Evolutionary conservation across 2,329 filamentous ascomycete species (phyloP).

Genomic region (Zymoseptoria passerinii): DNA sequence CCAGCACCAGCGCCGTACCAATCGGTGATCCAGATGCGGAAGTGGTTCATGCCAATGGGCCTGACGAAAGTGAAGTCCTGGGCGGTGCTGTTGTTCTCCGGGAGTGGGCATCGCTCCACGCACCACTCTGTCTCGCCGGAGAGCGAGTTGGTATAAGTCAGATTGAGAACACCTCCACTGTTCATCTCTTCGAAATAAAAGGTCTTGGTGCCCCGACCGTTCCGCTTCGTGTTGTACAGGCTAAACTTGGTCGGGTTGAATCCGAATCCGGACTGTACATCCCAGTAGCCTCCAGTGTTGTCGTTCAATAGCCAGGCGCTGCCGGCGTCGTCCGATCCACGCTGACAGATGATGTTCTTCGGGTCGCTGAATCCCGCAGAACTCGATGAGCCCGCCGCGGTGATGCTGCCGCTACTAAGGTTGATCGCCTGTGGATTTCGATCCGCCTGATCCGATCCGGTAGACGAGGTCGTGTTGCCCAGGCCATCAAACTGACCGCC

Average conservation of each 20-base stretch:
- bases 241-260: constrained; percentile 82
- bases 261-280: constrained; percentile 70
- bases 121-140: constrained; percentile 61
- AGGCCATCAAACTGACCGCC: constrained; percentile 83
- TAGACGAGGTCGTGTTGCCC: constrained; percentile 66
- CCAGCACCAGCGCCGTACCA: constrained; percentile 85
- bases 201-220: constrained; percentile 74
- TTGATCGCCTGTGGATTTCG: constrained; percentile 62
- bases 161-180: constrained; percentile 87
- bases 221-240: constrained; percentile 76
- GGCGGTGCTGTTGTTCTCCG: constrained; percentile 56
- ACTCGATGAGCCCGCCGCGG: constrained; percentile 54
- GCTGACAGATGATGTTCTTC: constrained; percentile 73
- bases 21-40: constrained; percentile 74
- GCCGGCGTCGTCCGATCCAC: constrained; percentile 57
- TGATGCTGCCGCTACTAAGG: constrained; percentile 67
- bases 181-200: constrained; percentile 82
- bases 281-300: constrained; percentile 69
- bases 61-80: constrained; percentile 94
- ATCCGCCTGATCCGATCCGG: constrained; percentile 48
- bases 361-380: constrained; percentile 64
- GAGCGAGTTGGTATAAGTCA: constrained; percentile 72
- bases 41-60: constrained; percentile 73
- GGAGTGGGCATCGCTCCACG: constrained; percentile 77
- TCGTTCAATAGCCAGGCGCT: constrained; percentile 77